Conservation (phyloP, 495 filamentous ascomycete species). For the Talaromyces wortmannii region DNA sequence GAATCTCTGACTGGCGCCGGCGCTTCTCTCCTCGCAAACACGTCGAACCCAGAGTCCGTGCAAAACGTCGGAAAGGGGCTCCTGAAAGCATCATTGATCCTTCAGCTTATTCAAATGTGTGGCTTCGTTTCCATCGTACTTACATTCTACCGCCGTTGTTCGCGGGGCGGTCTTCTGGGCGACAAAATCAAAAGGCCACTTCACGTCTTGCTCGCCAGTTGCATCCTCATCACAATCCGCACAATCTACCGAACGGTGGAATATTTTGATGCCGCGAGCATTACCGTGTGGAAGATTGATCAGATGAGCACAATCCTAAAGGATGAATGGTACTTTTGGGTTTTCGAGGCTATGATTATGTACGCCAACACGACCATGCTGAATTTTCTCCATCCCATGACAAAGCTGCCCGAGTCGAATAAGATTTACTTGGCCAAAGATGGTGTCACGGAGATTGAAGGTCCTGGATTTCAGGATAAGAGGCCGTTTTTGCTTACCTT, state of each 20-base stretch:
- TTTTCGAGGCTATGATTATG: constrained; percentile 65
- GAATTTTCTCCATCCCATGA: constrained; percentile 57
- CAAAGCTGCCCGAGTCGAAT: constrained; percentile 52
- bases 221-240: constrained; percentile 49
- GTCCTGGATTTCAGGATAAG: constrained; percentile 55
- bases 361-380: constrained; percentile 51
- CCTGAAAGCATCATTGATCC: constrained; percentile 57
- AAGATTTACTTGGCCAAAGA: constrained; percentile 60
- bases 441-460: constrained; percentile 57
- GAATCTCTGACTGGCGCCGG: constrained; percentile 65
- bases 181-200: constrained; percentile 51
- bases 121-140: constrained; percentile 53
- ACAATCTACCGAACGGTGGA: constrained; percentile 64
- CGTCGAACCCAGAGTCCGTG: constrained; percentile 23
- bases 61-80: constrained; percentile 50
- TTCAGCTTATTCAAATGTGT: constrained; percentile 59
- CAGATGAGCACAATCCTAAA: constrained; percentile 48
- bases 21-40: constrained; percentile 53
- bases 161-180: constrained; percentile 42
- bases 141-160: constrained; percentile 54
- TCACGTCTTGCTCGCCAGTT: constrained; percentile 55
- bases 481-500: constrained; percentile 47
- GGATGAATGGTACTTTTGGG: constrained; percentile 68
- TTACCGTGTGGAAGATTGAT: constrained; percentile 27
- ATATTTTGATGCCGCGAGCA: constrained; percentile 42